Evolutionary conservation across 1,284 basidiomycete genomes (phyloP).

Genomic region (Ustilago loliicola): DNA sequence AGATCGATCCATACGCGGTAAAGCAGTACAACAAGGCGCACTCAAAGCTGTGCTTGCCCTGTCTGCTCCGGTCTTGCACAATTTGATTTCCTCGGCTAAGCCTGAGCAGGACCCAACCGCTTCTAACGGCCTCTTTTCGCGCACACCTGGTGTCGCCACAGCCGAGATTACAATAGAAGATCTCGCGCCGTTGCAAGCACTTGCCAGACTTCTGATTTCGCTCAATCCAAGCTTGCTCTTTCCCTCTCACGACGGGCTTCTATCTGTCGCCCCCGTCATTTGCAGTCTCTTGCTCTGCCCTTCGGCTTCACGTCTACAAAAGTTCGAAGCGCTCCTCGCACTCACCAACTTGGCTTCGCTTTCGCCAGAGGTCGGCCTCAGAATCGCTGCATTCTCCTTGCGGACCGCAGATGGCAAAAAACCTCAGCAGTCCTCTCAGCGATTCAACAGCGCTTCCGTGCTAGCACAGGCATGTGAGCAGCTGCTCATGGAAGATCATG

Average conservation of each 20-base stretch:
- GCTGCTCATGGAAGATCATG: conserved; percentile 82
- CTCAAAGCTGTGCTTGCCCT: conserved; percentile 79
- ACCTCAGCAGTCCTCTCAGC: not conserved
- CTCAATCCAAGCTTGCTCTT: conserved; percentile 89
- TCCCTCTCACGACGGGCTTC: conserved; percentile 71
- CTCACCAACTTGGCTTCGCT: conserved; percentile 91
- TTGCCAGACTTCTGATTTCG: conserved; percentile 93
- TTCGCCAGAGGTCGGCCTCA: conserved; percentile 64
- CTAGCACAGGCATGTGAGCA: conserved; percentile 69
- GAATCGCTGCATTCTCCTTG: conserved; percentile 63
- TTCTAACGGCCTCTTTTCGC: conserved; percentile 16
- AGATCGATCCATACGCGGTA: conserved; percentile 81
- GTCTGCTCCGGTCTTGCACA: conserved; percentile 30
- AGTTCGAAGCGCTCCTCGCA: conserved; percentile 93
- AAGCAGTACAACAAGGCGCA: conserved; percentile 85
- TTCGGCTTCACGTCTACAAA: conserved; percentile 80
- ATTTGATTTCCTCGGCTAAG: not conserved
- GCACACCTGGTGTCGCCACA: not conserved
- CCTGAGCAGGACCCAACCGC: not conserved
- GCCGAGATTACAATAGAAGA: conserved; percentile 69
- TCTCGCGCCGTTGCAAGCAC: conserved; percentile 83
- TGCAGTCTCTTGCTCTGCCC: conserved; percentile 44
- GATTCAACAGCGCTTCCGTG: conserved; percentile 25
- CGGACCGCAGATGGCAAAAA: not conserved
- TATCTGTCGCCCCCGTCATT: conserved; percentile 41